Percentiles rank a stretch among this genome's conserved stretches.
phyloP scores from a whole-genome alignment of 352 stramenopile genomes.

The Pythium aquatile region DNA sequence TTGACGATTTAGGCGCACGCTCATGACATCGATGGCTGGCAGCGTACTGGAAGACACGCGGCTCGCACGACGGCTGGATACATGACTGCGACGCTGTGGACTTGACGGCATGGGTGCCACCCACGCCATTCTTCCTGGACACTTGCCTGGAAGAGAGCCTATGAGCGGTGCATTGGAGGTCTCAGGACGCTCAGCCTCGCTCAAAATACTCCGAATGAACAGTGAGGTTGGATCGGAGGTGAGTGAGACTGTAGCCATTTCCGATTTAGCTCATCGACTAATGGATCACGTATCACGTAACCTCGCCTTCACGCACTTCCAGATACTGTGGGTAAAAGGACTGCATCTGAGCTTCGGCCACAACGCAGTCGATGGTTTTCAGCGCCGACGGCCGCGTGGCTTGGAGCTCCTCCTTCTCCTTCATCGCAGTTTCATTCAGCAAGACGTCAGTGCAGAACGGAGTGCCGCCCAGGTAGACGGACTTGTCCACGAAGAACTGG shows the following conservation, averaged over 20 bases:
- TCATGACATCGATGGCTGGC: background rate
- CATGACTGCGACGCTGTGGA: background rate
- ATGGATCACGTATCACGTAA: background rate
- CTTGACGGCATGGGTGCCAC: no score
- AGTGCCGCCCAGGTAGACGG: slow-evolving; percentile 10
- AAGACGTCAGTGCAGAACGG: slow-evolving; percentile 16
- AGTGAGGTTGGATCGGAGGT: no score
- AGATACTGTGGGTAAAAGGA: slow-evolving; percentile 5
- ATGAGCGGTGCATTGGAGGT: no score
- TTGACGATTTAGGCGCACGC: background rate
- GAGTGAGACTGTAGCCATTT: no score
- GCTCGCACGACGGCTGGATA: background rate
- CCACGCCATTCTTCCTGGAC: no score
- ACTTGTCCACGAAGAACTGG: slow-evolving; percentile 1
- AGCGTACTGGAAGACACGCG: background rate
- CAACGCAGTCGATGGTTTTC: slow-evolving; percentile 1
- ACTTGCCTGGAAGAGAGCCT: no score
- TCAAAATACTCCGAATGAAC: no score
- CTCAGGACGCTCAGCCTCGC: no score
- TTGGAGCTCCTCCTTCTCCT: background rate
- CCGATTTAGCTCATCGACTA: no score
- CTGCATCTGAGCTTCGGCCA: background rate
- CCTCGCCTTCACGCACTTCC: background rate
- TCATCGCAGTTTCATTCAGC: slow-evolving; percentile 4
- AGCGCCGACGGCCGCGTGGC: slow-evolving; percentile 1